Base-by-base conservation (phyloP, 495 filamentous ascomycete genomes). In the Penicillium macrosclerotiorum region DNA sequence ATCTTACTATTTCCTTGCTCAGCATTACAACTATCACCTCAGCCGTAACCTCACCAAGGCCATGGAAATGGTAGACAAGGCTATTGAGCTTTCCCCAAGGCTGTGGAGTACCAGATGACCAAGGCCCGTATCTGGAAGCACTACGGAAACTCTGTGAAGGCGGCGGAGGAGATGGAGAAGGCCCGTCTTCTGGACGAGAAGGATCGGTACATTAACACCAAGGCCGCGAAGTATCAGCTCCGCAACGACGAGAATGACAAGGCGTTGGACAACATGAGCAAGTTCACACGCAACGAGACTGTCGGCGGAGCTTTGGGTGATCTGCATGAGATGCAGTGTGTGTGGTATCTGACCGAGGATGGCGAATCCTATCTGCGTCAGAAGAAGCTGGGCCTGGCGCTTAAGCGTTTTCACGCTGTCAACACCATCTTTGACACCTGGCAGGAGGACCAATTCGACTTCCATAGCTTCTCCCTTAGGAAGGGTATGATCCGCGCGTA, bases 371-470 rank as follows among this genome's bases (percentile, higher is more conserved):
- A 92, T 63, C 67, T 87, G 41, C 86, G 93, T 18, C 88, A 91
- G 63, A 82, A 82, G 52, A 89, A 90, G 55, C 69, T 89, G 33
- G 88, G 84, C 2, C 78, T 96, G 48, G 91, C 94, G 2, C 73
- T 99, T 31, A 99, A 99, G 72, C 82, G 93, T 25, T 91, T 93
- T 59, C 84, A 86, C 46, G 76, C 85, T 2, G 79, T 95, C 41
- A 85, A 82, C 64, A 89, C 92, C 68, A 90, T 97, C 45, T 97
- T 99, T 55, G 92, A 96, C 22, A 82, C 86, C 30, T 99, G 93
- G 93, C 84, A 94, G 52, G 93, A 99, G 54, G 93, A 99, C 54
- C 93, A 99, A 57, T 96, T 96, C 56, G 93, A 99, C 61, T 99
- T 99, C 75, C 93, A 99, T 71, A 88, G 82, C 65, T 99, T 97